Conservation (phyloP, 2,329 filamentous ascomycete genomes). For the Trichophyton schoenleinii region DNA sequence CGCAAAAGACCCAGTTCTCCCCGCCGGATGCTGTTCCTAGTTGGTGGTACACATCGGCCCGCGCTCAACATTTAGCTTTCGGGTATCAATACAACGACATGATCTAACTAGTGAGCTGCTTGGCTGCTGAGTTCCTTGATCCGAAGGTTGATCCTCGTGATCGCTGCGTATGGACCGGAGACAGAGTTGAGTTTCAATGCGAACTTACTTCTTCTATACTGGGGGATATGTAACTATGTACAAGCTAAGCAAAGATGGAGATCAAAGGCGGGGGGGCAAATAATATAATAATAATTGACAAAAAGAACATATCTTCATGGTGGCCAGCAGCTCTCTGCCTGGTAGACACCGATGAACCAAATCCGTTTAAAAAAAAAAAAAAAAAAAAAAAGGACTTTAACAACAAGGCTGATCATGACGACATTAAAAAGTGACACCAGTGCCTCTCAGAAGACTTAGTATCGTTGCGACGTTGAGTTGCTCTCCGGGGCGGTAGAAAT, state of each 20-base stretch:
- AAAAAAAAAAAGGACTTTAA: background rate
- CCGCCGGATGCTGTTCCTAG: background rate
- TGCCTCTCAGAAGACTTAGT: background rate
- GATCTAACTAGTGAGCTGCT: background rate
- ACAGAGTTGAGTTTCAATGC: background rate
- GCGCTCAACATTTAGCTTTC: background rate
- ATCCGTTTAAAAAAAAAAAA: background rate
- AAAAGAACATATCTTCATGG: background rate
- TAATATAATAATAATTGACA: background rate
- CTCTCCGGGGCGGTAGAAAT: background rate
- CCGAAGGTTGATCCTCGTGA: background rate
- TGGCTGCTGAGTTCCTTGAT: background rate
- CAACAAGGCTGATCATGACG: background rate
- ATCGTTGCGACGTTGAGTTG: background rate
- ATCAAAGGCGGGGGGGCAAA: background rate
- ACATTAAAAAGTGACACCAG: background rate
- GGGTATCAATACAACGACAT: background rate
- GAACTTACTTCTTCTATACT: background rate
- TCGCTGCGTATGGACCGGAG: background rate
- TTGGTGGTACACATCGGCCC: background rate
- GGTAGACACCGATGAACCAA: background rate
- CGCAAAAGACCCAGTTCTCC: background rate
- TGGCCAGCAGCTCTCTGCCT: background rate
- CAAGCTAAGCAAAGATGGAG: background rate
- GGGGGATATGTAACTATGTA: background rate